Evolutionary conservation across 345 rosid genomes (phyloP).

Genomic region (Melastoma malabathricum): DNA sequence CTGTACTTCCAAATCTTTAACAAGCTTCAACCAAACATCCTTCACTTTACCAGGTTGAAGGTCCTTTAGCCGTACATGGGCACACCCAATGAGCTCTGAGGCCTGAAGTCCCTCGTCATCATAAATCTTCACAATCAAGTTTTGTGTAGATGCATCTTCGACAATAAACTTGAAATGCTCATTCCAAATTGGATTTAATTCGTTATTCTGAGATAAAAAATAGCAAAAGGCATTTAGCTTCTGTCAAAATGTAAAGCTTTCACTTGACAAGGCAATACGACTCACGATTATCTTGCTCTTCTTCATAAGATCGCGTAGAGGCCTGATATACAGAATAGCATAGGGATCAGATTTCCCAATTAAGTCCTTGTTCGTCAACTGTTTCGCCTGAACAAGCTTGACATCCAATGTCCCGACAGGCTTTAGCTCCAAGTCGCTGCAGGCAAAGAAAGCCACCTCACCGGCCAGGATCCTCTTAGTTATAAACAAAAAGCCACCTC

Average conservation of each 20-base stretch:
- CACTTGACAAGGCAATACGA: not conserved
- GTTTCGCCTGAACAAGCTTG: slow-evolving; percentile 96
- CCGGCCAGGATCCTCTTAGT: too few relatives aligned
- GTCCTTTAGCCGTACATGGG: slow-evolving; percentile 56
- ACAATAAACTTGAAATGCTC: slow-evolving; percentile 86
- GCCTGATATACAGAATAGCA: slow-evolving; percentile 68
- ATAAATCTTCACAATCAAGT: slow-evolving; percentile 69
- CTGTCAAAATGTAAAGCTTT: too few relatives aligned
- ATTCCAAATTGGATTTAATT: slow-evolving; percentile 94
- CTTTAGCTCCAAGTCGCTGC: slow-evolving; percentile 85
- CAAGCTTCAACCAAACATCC: slow-evolving; percentile 95
- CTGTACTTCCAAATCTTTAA: slow-evolving; percentile 92
- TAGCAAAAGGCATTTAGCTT: not conserved
- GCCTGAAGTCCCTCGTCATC: slow-evolving; percentile 95
- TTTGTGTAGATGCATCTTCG: slow-evolving; percentile 87
- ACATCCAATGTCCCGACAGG: slow-evolving; percentile 87
- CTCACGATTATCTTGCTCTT: slow-evolving; percentile 82
- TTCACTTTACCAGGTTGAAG: slow-evolving; percentile 98
- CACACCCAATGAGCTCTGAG: slow-evolving; percentile 78
- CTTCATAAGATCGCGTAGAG: slow-evolving; percentile 62
- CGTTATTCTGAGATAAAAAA: slow-evolving; percentile 52
- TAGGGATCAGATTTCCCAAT: slow-evolving; percentile 98
- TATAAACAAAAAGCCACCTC: not conserved
- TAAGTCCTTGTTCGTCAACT: slow-evolving; percentile 82
- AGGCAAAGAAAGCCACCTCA: slow-evolving; percentile 12